phyloP scores from a whole-genome alignment of 371 early-diverging fungal species.

The Entomophthora muscae region DNA sequence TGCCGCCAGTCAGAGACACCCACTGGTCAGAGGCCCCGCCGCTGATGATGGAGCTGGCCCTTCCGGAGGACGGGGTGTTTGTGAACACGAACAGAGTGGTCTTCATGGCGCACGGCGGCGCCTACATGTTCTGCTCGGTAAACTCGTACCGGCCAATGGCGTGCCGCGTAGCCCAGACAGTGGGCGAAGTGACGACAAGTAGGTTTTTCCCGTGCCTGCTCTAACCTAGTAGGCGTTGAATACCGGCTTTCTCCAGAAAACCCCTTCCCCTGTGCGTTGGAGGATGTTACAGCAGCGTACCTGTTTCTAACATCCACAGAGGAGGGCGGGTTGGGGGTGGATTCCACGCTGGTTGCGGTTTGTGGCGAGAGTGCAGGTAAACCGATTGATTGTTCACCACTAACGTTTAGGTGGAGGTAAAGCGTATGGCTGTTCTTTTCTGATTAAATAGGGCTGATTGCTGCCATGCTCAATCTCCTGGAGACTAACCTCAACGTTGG shows the following conservation, averaged over 20 bases:
- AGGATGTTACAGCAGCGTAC: slow-evolving; percentile 60
- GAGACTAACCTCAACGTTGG: background rate
- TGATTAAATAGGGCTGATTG: background rate
- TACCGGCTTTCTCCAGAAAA: slow-evolving; percentile 61
- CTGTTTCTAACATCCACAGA: slow-evolving; percentile 31
- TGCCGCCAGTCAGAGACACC: too few species aligned
- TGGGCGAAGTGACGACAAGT: slow-evolving; percentile 28
- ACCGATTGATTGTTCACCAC: slow-evolving; percentile 14
- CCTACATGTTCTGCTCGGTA: slow-evolving; percentile 36
- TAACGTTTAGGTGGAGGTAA: slow-evolving; percentile 11
- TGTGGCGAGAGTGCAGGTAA: slow-evolving; percentile 49
- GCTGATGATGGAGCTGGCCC: background rate
- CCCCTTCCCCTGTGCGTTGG: slow-evolving; percentile 65
- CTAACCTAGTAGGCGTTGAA: slow-evolving; percentile 15
- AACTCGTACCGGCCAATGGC: slow-evolving; percentile 34
- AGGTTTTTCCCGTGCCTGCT: slow-evolving; percentile 5
- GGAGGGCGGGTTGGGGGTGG: slow-evolving; percentile 14
- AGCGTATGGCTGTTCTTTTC: too few species aligned
- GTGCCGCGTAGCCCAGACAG: slow-evolving; percentile 27
- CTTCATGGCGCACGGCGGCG: slow-evolving; percentile 46
- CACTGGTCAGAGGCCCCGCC: too few species aligned
- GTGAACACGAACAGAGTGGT: slow-evolving; percentile 16
- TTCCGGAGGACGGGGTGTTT: background rate
- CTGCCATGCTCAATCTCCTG: background rate
- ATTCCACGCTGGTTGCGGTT: slow-evolving; percentile 19